These are phyloP conservation scores for Vaccinium myrtillus DNA, from an alignment of 148 eudicot genomes.

Conservation along the genomic window DNA sequence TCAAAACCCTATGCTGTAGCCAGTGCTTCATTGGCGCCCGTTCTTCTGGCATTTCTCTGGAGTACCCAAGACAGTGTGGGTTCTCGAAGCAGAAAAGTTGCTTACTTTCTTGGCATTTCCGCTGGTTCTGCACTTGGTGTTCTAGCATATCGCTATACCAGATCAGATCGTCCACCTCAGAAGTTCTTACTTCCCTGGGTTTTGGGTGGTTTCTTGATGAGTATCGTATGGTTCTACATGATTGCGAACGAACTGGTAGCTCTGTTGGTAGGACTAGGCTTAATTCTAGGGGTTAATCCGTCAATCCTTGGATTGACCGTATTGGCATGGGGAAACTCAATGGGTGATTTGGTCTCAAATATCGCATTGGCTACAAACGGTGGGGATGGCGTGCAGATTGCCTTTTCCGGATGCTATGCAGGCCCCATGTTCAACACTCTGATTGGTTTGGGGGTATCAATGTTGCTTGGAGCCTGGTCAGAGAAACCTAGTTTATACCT, in stretches of 20 bases:
- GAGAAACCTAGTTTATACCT: slow-evolving; percentile 45
- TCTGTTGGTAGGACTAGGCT: slow-evolving; percentile 71
- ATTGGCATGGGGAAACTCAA: slow-evolving; percentile 97
- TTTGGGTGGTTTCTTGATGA: slow-evolving; percentile 84
- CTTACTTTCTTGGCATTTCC: not conserved
- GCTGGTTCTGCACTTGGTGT: not conserved
- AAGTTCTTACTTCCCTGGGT: slow-evolving; percentile 72
- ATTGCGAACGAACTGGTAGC: slow-evolving; percentile 93
- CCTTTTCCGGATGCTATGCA: slow-evolving; percentile 91
- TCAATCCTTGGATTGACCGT: slow-evolving; percentile 91
- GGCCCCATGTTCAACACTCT: slow-evolving; percentile 96
- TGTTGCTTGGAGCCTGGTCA: slow-evolving; percentile 77
- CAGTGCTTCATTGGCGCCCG: slow-evolving; percentile 71
- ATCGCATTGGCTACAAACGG: slow-evolving; percentile 77
- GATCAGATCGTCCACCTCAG: slow-evolving; percentile 68
- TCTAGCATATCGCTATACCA: slow-evolving; percentile 30
- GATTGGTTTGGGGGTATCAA: slow-evolving; percentile 84
- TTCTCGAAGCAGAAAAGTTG: slow-evolving; percentile 23
- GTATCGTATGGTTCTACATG: slow-evolving; percentile 94
- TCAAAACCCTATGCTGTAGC: slow-evolving; percentile 78
- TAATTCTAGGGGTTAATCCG: slow-evolving; percentile 70
- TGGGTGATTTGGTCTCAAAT: slow-evolving; percentile 93
- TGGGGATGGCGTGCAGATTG: slow-evolving; percentile 90
- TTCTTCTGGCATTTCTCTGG: slow-evolving; percentile 70
- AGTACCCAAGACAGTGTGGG: slow-evolving; percentile 42